Evolutionary conservation across 1,284 basidiomycete genomes (phyloP).

Genomic region (Pterula multifida): DNA sequence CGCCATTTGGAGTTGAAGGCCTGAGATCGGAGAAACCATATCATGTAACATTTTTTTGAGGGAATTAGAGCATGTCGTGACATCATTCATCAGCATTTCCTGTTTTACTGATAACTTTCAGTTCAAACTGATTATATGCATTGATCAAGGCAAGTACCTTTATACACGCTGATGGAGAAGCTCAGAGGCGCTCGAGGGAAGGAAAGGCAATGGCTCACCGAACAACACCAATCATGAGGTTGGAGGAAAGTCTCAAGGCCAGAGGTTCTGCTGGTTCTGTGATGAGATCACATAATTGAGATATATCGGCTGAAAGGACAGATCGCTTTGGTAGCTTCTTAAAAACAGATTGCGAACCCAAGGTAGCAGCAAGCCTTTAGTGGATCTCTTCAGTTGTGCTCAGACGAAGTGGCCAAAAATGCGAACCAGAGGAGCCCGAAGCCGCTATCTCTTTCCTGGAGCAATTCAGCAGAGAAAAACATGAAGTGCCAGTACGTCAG

Average conservation of each 20-base stretch:
- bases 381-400: neutral
- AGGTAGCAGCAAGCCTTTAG: constrained; percentile 74
- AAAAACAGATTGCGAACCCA: constrained; percentile 77
- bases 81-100: constrained; percentile 69
- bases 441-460: constrained; percentile 65
- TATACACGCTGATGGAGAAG: constrained; percentile 45
- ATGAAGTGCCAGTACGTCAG: too few relatives aligned
- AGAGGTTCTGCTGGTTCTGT: constrained; percentile 74
- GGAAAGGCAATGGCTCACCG: constrained; percentile 39
- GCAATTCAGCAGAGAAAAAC: constrained; percentile 68
- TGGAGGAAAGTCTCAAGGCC: constrained; percentile 74
- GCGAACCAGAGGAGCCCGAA: constrained; percentile 69
- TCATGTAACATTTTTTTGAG: constrained; percentile 68
- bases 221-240: constrained; percentile 77
- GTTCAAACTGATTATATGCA: constrained; percentile 1
- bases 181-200: neutral
- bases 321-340: constrained; percentile 71
- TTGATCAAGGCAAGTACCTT: constrained; percentile 39
- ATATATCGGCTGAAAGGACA: constrained; percentile 70
- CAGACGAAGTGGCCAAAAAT: neutral
- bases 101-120: constrained; percentile 50
- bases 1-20: constrained; percentile 51
- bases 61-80: constrained; percentile 61
- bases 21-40: constrained; percentile 30
- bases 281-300: constrained; percentile 69